Evolutionary conservation across 2,329 filamentous ascomycete genomes (phyloP), one percentile per base, ranked within the genome.

Genomic region (Lasiodiplodia citricola): DNA sequence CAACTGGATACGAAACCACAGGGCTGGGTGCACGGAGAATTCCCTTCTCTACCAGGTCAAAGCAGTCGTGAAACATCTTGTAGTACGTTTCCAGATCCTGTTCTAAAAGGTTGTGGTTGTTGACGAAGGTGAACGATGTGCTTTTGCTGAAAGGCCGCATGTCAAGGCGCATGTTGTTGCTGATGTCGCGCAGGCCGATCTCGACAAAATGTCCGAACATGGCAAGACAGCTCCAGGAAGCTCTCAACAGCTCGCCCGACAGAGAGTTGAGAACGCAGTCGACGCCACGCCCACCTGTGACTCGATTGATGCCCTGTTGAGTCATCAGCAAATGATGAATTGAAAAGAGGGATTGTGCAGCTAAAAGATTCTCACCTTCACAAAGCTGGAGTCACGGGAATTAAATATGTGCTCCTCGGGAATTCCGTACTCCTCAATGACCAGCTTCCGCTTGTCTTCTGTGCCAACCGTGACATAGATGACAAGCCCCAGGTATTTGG

Each of bases 341-440:
- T 25, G 25, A 4, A 3, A 6, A 28, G 28, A 28, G 28, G 28
- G 5, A 28, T 4, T 6, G 28, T 28, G 28, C 6, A 28, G 28
- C 5, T 28, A 5, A 28, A 1, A 28, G 1, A 28, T 28, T 28
- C 28, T 28, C 6, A 28, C 28, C 4, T 28, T 28, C 4, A 62
- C 51, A 60, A 80, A 79, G 8, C 57, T 50, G 1, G 41, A 13
- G 57, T 72, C 67, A 0, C 74, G 72, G 1, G 73, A 76, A 16
- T 67, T 67, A 71, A 82, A 80, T 56, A 83, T 81, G 6, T 71
- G 74, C 1, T 75, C 66, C 3, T 14, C 41, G 2, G 71, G 73
- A 13, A 80, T 70, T 7, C 67, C 72, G 23, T 66, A 74, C 14
- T 66, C 54, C 2, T 70, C 64, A 0, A 66, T 35, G 8, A 79